phyloP scores from a whole-genome alignment of 352 stramenopile genomes.

The Pythium myriotylum region DNA sequence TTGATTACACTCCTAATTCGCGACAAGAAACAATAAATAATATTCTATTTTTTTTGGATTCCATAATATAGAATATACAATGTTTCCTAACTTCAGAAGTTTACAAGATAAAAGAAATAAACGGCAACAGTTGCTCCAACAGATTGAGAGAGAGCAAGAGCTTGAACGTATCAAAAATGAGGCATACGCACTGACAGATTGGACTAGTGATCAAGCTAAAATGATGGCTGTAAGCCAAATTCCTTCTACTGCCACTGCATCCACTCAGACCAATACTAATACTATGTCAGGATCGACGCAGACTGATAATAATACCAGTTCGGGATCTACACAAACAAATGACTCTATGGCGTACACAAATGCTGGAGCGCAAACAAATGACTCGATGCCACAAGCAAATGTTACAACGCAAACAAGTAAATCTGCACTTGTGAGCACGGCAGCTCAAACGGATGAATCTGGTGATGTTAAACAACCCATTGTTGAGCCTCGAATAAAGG shows the following conservation, averaged over 20 bases:
- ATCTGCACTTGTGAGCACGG: slow-evolving; percentile 4
- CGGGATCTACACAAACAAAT: slow-evolving; percentile 4
- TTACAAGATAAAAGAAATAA: slow-evolving; percentile 5
- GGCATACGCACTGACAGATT: slow-evolving; percentile 5
- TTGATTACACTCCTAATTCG: slow-evolving; percentile 2
- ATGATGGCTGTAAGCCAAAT: slow-evolving; percentile 5
- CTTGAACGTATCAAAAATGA: slow-evolving; percentile 6
- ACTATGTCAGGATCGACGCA: slow-evolving; percentile 4
- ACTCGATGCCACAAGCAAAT: background rate
- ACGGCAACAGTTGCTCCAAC: background rate
- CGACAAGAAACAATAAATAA: slow-evolving; percentile 6
- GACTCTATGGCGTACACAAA: background rate
- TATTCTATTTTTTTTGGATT: slow-evolving; percentile 13
- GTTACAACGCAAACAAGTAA: slow-evolving; percentile 3
- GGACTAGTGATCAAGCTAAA: slow-evolving; percentile 3
- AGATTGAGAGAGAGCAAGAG: slow-evolving; percentile 3
- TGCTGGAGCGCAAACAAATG: too few relatives aligned
- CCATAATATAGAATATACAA: slow-evolving; percentile 7
- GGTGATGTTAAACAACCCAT: slow-evolving; percentile 12
- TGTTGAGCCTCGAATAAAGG: slow-evolving; percentile 4
- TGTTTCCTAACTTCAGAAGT: slow-evolving; percentile 20
- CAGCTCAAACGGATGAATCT: slow-evolving; percentile 12
- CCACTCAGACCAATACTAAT: slow-evolving; percentile 5
- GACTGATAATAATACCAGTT: slow-evolving; percentile 7
- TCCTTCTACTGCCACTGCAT: slow-evolving; percentile 4